Percentiles rank a stretch among this genome's conserved stretches.
Conservation (phyloP, 495 filamentous ascomycete genomes). For the Xylaria bambusicola region DNA sequence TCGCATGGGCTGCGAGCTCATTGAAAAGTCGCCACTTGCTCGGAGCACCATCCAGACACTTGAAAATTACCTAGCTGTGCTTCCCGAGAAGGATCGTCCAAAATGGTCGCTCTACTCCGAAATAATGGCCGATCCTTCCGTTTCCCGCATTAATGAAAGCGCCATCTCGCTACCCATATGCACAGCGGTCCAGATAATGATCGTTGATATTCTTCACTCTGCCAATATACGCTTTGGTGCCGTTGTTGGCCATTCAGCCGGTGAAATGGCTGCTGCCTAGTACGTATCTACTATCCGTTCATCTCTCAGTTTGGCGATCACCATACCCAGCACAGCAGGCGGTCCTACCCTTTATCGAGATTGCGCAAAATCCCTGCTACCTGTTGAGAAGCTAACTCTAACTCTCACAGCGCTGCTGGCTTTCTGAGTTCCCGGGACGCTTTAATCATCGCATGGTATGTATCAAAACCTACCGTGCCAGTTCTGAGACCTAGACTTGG, state of each 20-base stretch:
- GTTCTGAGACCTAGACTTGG: too few relatives aligned
- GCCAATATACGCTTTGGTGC: constrained; percentile 44
- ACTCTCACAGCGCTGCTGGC: constrained; percentile 44
- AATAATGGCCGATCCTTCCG: not conserved
- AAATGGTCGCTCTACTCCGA: not conserved
- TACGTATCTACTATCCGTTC: too few relatives aligned
- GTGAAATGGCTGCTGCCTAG: constrained; percentile 60
- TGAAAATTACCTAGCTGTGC: not conserved
- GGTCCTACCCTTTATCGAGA: too few relatives aligned
- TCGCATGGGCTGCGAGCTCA: constrained; percentile 20
- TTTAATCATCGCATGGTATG: constrained; percentile 52
- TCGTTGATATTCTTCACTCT: constrained; percentile 48
- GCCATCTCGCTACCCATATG: constrained; percentile 23
- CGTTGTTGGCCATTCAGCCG: constrained; percentile 61
- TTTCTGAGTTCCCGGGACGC: constrained; percentile 41
- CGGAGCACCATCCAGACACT: not conserved
- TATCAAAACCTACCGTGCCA: too few relatives aligned
- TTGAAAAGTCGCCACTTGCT: not conserved
- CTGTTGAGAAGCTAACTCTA: too few relatives aligned
- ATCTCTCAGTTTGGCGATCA: too few relatives aligned
- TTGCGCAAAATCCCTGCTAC: too few relatives aligned
- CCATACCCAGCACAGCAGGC: too few relatives aligned
- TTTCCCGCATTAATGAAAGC: not conserved
- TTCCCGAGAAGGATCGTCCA: not conserved
- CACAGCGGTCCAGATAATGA: constrained; percentile 48